Conservation (phyloP, 2,329 filamentous ascomycete genomes). For the Fulvia fulva region DNA sequence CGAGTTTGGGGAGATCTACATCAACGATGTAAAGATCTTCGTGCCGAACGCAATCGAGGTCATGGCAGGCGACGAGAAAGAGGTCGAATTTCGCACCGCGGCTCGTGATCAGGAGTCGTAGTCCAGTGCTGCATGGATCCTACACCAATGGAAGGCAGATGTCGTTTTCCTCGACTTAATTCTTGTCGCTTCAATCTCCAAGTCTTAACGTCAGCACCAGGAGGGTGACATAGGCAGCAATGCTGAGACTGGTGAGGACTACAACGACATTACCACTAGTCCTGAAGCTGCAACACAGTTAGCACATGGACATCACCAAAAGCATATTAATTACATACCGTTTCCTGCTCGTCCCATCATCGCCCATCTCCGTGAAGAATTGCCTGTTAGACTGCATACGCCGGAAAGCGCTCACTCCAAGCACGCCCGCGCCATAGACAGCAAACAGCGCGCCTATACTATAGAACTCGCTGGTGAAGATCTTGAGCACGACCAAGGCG, state of each 20-base stretch:
- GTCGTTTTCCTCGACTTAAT: too few relatives aligned
- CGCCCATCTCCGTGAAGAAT: conserved; percentile 69
- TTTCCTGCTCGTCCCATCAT: conserved; percentile 58
- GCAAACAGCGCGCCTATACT: conserved; percentile 84
- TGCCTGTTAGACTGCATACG: conserved; percentile 89
- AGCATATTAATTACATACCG: conserved; percentile 15
- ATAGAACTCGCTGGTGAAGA: conserved; percentile 96
- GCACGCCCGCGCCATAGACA: conserved; percentile 79
- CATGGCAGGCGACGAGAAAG: neutral
- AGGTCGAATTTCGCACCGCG: neutral
- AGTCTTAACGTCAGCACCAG: conserved; percentile 57
- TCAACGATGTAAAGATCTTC: neutral
- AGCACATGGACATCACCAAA: neutral
- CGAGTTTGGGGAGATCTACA: neutral
- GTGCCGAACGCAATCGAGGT: neutral
- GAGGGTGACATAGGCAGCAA: conserved; percentile 59
- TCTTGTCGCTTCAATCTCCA: conserved; percentile 3
- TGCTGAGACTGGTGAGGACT: conserved; percentile 57
- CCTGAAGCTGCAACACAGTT: conserved; percentile 48
- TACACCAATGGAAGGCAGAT: too few relatives aligned
- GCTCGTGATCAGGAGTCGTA: neutral
- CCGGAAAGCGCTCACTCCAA: conserved; percentile 78
- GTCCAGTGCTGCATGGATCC: too few relatives aligned
- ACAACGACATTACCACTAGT: conserved; percentile 65
- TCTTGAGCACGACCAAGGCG: conserved; percentile 87